Percentiles rank a stretch among this genome's conserved stretches.
phyloP scores from a whole-genome alignment of 2,329 filamentous ascomycete species.

The Fusarium sp. region DNA sequence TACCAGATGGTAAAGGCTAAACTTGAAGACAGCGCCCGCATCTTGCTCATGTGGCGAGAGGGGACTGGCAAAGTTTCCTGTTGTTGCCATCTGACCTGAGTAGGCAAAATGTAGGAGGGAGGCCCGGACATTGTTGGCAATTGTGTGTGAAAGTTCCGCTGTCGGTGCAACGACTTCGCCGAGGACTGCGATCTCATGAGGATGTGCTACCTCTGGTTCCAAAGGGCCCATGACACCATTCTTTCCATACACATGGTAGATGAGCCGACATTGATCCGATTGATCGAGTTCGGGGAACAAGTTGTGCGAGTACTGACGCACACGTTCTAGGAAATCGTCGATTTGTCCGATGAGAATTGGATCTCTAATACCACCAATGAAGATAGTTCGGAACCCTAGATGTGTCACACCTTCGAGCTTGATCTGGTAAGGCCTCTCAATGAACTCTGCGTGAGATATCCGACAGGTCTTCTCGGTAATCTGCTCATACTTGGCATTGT shows the following conservation, averaged over 20 bases:
- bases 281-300: constrained; percentile 43
- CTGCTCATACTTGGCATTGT: constrained; percentile 59
- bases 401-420: constrained; percentile 64
- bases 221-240: constrained; percentile 54
- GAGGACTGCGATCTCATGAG: constrained; percentile 61
- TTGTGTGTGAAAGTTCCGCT: constrained; percentile 58
- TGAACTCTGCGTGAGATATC: constrained; percentile 58
- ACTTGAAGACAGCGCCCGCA: constrained; percentile 57
- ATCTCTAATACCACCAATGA: constrained; percentile 62
- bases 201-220: constrained; percentile 44
- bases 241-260: constrained; percentile 62
- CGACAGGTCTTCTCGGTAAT: constrained; percentile 53
- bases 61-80: constrained; percentile 62
- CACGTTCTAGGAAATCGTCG: constrained; percentile 52
- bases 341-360: constrained; percentile 62
- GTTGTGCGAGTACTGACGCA: constrained; percentile 47
- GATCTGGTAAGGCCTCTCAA: constrained; percentile 57
- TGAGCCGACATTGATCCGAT: constrained; percentile 55
- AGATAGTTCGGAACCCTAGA: constrained; percentile 61
- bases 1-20: constrained; percentile 64
- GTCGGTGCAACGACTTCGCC: constrained; percentile 62
- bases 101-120: constrained; percentile 63
- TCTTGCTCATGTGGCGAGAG: constrained; percentile 45
- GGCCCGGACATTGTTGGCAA: constrained; percentile 59
- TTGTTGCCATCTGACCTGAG: constrained; percentile 62